These are phyloP conservation scores for Aspergillus calidoustus DNA, from an alignment of 2,329 filamentous ascomycete genomes.

Conservation along the genomic window DNA sequence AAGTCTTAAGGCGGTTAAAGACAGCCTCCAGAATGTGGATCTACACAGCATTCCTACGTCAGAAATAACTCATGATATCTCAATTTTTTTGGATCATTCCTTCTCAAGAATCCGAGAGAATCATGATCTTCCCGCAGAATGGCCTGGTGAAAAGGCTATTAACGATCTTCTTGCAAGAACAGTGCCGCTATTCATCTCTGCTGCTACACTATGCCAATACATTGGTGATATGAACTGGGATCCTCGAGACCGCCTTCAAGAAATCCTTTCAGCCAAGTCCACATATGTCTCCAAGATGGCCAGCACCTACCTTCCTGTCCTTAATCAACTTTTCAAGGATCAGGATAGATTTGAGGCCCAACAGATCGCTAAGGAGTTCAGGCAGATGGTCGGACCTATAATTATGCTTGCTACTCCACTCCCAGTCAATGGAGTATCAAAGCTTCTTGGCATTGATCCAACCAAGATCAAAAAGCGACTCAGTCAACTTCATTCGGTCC, in stretches of 20 bases:
- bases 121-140: slow-evolving; percentile 11
- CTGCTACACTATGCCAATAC: slow-evolving; percentile 14
- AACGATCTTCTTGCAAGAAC: neutral
- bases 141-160: slow-evolving; percentile 4
- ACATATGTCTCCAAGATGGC: too few relatives aligned
- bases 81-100: slow-evolving; percentile 21
- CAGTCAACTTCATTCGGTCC: slow-evolving; percentile 26
- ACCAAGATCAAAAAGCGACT: slow-evolving; percentile 14
- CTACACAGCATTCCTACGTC: slow-evolving; percentile 21
- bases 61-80: slow-evolving; percentile 26
- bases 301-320: too few relatives aligned
- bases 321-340: too few relatives aligned
- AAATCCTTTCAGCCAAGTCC: too few relatives aligned
- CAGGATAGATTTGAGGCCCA: too few relatives aligned
- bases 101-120: slow-evolving; percentile 18
- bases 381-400: too few relatives aligned
- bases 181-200: slow-evolving; percentile 8
- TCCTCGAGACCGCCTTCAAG: neutral
- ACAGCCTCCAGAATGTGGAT: neutral
- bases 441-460: neutral
- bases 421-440: too few relatives aligned
- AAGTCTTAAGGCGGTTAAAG: neutral
- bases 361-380: too few relatives aligned
- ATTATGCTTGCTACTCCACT: too few relatives aligned
- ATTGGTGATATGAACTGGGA: slow-evolving; percentile 5